phyloP scores from a whole-genome alignment of 2,329 filamentous ascomycete species.

The Alternaria triticina region DNA sequence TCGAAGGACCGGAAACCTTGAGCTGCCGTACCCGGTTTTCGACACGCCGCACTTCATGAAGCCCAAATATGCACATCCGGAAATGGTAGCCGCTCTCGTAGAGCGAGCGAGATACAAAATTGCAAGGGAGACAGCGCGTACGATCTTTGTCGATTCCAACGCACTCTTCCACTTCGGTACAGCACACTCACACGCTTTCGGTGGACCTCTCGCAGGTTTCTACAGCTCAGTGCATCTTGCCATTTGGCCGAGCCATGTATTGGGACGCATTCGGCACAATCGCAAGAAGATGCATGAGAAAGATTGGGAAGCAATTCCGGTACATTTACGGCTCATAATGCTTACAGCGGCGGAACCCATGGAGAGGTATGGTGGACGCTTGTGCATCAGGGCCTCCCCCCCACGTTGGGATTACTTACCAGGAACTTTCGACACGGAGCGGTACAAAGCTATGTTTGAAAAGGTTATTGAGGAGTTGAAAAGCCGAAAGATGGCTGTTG shows the following conservation, averaged over 20 bases:
- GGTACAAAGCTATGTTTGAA: not conserved
- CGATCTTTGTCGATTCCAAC: not conserved
- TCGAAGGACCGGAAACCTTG: not conserved
- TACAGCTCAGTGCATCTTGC: not conserved
- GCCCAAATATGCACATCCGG: not conserved
- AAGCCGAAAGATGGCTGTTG: not conserved
- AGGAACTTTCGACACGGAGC: not conserved
- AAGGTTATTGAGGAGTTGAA: not conserved
- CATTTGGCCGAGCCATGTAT: not conserved
- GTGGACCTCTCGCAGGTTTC: not conserved
- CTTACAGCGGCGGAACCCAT: not conserved
- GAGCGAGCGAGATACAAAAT: not conserved
- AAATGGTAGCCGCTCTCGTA: not conserved
- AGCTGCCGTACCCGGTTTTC: not conserved
- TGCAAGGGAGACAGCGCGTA: not conserved
- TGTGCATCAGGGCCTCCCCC: not conserved
- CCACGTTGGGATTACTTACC: not conserved
- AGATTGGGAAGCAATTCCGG: not conserved
- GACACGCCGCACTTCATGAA: not conserved
- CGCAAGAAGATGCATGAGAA: not conserved
- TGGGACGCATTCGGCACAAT: not conserved
- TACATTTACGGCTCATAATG: not conserved
- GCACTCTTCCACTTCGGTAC: not conserved
- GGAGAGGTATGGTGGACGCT: not conserved
- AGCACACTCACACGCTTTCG: not conserved